Evolutionary conservation across 768 basidiomycete species (phyloP), one percentile per base, ranked within the genome.

Genomic region (Lanmaoa rubissima): DNA sequence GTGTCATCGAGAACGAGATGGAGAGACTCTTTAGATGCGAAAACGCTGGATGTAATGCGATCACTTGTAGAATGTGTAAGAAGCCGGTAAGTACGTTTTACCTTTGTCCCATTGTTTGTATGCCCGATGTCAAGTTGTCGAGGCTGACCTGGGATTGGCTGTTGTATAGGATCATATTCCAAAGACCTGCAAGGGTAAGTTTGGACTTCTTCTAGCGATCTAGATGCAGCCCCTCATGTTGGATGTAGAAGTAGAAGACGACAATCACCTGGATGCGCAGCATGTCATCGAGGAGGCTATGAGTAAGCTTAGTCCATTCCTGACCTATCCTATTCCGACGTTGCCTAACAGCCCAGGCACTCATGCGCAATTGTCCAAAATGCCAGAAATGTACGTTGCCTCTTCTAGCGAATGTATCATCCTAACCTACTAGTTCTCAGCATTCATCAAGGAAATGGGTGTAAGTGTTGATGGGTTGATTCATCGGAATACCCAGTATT

Each of bases 281-380:
- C 93, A 95, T 73, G 69, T 79, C 1, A 79, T 97, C 31, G 94
- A 97, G 68, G 94, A 97, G 66, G 94, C 94, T 3, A 97, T 97
- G 94, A 92, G 91, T 89, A 42, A 44, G 66, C 32, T 2, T 32
- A 10, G 80, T 73, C 8, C 36, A 46, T 51, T 26, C 31, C n/a
- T 32, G 50, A 16, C 41, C 1, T 44, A 28, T 35, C 9, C 34
- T 40, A 17, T 41, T 38, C 41, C 53, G 36, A 61, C 62, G 19
- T 59, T 45, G 5, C 9, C 32, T 45, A 57, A 12, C 53, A 91
- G 90, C 90, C 35, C 78, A 79, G 43, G 94, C 94, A 4, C 75
- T 95, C 13, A 89, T 93, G 84, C 82, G 94, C 38, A 88, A 85
- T 60, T 97, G 94, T 72, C 94, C 94, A 0, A 88, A 86, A 55